Conservation (phyloP, 2,329 filamentous ascomycete genomes). For the Aspergillus sp. region DNA sequence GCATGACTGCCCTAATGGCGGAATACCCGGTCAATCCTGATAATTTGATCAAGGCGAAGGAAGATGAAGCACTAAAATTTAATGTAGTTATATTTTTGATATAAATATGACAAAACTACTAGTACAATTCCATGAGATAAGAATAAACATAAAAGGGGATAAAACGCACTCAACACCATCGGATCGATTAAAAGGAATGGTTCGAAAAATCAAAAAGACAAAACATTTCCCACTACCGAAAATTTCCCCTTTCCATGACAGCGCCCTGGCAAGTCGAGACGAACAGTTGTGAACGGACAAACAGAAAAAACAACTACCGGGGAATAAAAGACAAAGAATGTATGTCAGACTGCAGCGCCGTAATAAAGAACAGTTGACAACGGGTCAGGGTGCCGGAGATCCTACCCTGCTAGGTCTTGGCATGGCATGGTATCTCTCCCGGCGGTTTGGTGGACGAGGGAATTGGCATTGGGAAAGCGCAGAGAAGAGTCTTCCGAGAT, state of each 20-base stretch:
- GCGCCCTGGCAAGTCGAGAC: slow-evolving; percentile 30
- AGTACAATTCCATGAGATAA: background rate
- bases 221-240: slow-evolving; percentile 29
- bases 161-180: background rate
- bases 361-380: slow-evolving; percentile 7
- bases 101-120: background rate
- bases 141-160: background rate
- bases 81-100: too few relatives aligned
- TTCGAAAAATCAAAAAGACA: slow-evolving; percentile 31
- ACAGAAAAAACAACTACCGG: slow-evolving; percentile 11
- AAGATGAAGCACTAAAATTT: too few relatives aligned
- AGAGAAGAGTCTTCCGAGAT: slow-evolving; percentile 1
- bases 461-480: background rate
- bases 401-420: background rate
- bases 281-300: slow-evolving; percentile 16
- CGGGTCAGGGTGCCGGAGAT: background rate
- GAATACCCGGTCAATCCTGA: too few relatives aligned
- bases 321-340: slow-evolving; percentile 11
- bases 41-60: too few relatives aligned
- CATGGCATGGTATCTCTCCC: slow-evolving; percentile 1
- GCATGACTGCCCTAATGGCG: too few relatives aligned
- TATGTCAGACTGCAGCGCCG: slow-evolving; percentile 22
- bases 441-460: background rate
- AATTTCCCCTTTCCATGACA: slow-evolving; percentile 36
- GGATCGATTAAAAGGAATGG: background rate